Evolutionary conservation across 306 rosid species (phyloP).

Genomic region (Medicago truncatula): DNA sequence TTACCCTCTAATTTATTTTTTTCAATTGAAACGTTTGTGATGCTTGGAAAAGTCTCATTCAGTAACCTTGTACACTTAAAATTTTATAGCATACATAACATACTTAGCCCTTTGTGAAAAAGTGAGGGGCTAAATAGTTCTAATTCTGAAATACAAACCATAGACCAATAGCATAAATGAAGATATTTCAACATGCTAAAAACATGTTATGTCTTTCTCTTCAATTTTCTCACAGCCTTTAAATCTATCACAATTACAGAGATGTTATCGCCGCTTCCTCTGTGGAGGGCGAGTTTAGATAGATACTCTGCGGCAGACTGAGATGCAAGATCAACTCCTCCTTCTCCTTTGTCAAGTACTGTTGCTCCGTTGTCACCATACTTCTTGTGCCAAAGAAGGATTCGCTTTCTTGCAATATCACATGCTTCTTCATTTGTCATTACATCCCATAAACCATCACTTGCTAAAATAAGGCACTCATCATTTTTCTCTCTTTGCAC

Average conservation of each 20-base stretch:
- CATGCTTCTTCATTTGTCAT: conserved; percentile 86
- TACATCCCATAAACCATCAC: conserved; percentile 89
- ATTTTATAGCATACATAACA: conserved; percentile 42
- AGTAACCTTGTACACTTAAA: conserved; percentile 28
- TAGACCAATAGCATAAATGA: conserved; percentile 32
- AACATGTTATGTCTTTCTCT: conserved; percentile 50
- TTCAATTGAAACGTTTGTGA: background rate
- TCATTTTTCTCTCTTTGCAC: conserved; percentile 64
- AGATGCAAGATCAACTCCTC: conserved; percentile 72
- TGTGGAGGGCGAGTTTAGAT: conserved; percentile 68
- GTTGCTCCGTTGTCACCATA: conserved; percentile 44
- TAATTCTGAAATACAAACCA: conserved; percentile 32
- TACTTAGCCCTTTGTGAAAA: conserved; percentile 54
- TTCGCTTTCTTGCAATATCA: conserved; percentile 70
- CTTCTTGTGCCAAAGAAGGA: conserved; percentile 84
- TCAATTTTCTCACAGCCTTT: conserved; percentile 76
- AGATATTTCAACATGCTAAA: conserved; percentile 34
- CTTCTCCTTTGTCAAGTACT: conserved; percentile 35
- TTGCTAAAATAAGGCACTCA: conserved; percentile 78
- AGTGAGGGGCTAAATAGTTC: conserved; percentile 49
- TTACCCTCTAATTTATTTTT: background rate
- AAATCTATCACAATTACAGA: conserved; percentile 79
- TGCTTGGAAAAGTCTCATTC: conserved; percentile 11
- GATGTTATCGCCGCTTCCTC: conserved; percentile 86
- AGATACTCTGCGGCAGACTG: conserved; percentile 84